Conservation (phyloP, 140 eudicot genomes). For the Anethum foeniculum region DNA sequence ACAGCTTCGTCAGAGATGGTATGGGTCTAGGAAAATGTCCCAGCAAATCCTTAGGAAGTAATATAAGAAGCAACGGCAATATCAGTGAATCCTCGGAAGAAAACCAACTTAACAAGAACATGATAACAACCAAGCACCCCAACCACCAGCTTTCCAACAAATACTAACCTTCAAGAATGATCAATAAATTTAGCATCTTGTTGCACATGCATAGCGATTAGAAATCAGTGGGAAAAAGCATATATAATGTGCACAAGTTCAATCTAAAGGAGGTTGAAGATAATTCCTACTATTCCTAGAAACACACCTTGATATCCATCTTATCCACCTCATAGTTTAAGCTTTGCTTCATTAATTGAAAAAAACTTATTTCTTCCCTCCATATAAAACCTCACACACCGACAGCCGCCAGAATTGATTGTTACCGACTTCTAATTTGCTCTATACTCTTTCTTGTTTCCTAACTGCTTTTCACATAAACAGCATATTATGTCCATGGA, state of each 20-base stretch:
- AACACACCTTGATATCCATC: not conserved
- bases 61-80: constrained; percentile 10
- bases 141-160: constrained; percentile 15
- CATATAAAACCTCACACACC: constrained; percentile 15
- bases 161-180: constrained; percentile 13
- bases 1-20: not conserved
- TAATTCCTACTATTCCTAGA: constrained; percentile 1
- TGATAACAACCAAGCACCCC: constrained; percentile 6
- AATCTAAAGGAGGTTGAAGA: not conserved
- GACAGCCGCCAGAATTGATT: constrained; percentile 19
- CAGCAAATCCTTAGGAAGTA: constrained; percentile 9
- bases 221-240: not conserved
- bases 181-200: not conserved
- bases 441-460: constrained; percentile 12
- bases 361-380: constrained; percentile 15
- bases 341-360: constrained; percentile 6
- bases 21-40: not conserved
- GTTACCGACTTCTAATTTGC: constrained; percentile 11
- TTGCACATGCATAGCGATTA: not conserved
- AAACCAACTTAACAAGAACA: constrained; percentile 6
- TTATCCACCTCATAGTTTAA: constrained; percentile 12
- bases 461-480: constrained; percentile 17
- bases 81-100: constrained; percentile 15
- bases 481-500: constrained; percentile 13
- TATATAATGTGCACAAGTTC: constrained; percentile 1